A percentile compares a stretch with the other conserved stretches of the same genome.
phyloP scores from a whole-genome alignment of 768 basidiomycete species.

The Leccinum ochraceum region DNA sequence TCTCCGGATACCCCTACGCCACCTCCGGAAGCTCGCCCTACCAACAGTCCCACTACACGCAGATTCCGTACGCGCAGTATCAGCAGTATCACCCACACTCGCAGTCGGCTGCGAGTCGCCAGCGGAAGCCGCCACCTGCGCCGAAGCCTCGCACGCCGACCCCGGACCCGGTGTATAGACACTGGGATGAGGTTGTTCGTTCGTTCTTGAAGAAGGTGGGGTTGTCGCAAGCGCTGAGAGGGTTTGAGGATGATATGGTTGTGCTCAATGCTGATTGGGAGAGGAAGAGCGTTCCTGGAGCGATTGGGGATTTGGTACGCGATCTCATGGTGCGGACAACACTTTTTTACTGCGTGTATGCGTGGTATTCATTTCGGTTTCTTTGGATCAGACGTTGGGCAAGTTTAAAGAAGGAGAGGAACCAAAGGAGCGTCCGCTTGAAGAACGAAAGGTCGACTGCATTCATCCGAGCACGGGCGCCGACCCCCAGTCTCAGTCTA shows the following conservation, averaged over 20 bases:
- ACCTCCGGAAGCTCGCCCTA: conserved; percentile 32
- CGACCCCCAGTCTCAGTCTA: conserved; percentile 53
- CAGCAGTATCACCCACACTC: conserved; percentile 33
- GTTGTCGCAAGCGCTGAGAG: conserved; percentile 57
- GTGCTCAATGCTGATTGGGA: conserved; percentile 72
- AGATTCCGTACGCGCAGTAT: conserved; percentile 37
- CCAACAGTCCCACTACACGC: conserved; percentile 36
- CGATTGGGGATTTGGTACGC: conserved; percentile 51
- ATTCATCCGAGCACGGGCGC: conserved; percentile 48
- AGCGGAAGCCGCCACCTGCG: conserved; percentile 25
- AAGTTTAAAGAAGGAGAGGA: conserved; percentile 32
- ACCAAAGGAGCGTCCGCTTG: conserved; percentile 41
- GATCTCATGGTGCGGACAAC: conserved; percentile 48
- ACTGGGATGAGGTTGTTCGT: conserved; percentile 63
- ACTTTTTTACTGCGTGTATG: neutral
- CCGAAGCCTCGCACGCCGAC: conserved; percentile 34
- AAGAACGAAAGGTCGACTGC: conserved; percentile 71
- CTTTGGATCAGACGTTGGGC: conserved; percentile 26
- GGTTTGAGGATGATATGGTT: conserved; percentile 70
- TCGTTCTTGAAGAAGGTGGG: conserved; percentile 56
- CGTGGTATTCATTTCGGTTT: conserved; percentile 5
- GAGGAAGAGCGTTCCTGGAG: conserved; percentile 51
- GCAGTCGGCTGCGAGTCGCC: conserved; percentile 19
- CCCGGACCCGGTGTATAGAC: conserved; percentile 47
- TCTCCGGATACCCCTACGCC: conserved; percentile 35